Evolutionary conservation across 495 filamentous ascomycete genomes (phyloP).

Genomic region (Gamarada debralockiae): DNA sequence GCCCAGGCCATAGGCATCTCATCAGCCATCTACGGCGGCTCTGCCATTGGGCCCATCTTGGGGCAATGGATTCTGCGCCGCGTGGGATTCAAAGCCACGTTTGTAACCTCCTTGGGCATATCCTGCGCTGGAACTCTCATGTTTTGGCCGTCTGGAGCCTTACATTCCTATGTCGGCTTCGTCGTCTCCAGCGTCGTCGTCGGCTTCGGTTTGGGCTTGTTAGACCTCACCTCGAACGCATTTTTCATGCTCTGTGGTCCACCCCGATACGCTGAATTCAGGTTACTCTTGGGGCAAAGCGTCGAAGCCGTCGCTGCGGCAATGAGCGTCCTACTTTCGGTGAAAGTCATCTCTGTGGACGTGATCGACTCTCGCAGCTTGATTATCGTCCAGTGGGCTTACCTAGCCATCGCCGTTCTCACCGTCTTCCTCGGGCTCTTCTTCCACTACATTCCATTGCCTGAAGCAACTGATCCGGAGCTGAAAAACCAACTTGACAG

Average conservation of each 20-base stretch:
- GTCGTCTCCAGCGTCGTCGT: conserved; percentile 60
- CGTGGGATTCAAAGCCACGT: conserved; percentile 52
- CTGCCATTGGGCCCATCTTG: conserved; percentile 59
- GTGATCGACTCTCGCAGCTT: conserved; percentile 29
- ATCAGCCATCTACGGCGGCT: conserved; percentile 38
- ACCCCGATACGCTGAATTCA: conserved; percentile 42
- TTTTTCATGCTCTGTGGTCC: conserved; percentile 56
- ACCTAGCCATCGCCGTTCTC: conserved; percentile 66
- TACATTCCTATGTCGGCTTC: conserved; percentile 58
- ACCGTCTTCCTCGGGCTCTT: conserved; percentile 56
- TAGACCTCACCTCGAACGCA: conserved; percentile 62
- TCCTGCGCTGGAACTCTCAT: conserved; percentile 58
- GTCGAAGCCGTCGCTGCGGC: conserved; percentile 64
- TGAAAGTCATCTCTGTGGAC: conserved; percentile 59
- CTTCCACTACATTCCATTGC: conserved; percentile 50
- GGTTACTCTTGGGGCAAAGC: conserved; percentile 62
- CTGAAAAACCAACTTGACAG: conserved; percentile 36
- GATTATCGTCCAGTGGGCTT: conserved; percentile 70
- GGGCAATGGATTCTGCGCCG: conserved; percentile 57
- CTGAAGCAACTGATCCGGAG: conserved; percentile 44
- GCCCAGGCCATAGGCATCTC: conserved; percentile 33
- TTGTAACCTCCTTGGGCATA: conserved; percentile 51
- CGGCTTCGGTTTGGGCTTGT: conserved; percentile 54
- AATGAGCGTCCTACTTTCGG: conserved; percentile 59
- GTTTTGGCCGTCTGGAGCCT: conserved; percentile 60